Base-by-base conservation (phyloP, 2,329 filamentous ascomycete genomes). In the Neofusicoccum ribis region DNA sequence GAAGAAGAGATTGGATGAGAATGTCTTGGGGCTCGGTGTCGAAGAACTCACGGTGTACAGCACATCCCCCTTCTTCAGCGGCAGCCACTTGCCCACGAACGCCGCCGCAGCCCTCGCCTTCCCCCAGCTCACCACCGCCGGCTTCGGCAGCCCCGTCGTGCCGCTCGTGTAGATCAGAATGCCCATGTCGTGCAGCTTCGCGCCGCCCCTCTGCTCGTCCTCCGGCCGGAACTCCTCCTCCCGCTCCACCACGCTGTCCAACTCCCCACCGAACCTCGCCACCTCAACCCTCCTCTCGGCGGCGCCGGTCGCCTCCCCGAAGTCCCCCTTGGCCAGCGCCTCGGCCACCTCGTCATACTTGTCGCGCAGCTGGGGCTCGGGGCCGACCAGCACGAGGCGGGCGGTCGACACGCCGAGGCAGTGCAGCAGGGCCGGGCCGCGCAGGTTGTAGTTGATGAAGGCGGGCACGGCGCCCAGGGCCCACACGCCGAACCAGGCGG, bases 91-190 rank as follows among this genome's bases (percentile, higher is more conserved):
- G 12, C 82, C 70, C 17, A 73, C 76, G 50, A 78, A 73, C 5
- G 71, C 70, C 5, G 72, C 68, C 17, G 77, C 73, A 1, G 81
- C 78, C 1, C 78, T 69, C 12, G 70, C 70, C 1, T 78, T 75
- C 68, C 0, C 69, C 71, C 54, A 80, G 80, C 5, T 83, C 72
- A 50, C 84, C 81, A 2, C 79, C 76, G 8, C 84, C 82, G 87
- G 90, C 74, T 93, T 93, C 11, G 91, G 90, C 68, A 91, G 76
- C 2, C 91, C 91, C 0, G 91, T 93, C 0, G 91, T 93, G 41
- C 90, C 90, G 67, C 88, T 89, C 20, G 91, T 93, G 74, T 92
- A 93, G 69, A 93, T 87, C 27, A 93, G 74, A 36, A 65, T 58
- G 14, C 39, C 52, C 63, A 65, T 65, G 12, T 59, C 63, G 3